Percentiles rank a stretch among this genome's conserved stretches.
phyloP scores from a whole-genome alignment of 78 protist species.

The Trichosphaerium sp. region DNA sequence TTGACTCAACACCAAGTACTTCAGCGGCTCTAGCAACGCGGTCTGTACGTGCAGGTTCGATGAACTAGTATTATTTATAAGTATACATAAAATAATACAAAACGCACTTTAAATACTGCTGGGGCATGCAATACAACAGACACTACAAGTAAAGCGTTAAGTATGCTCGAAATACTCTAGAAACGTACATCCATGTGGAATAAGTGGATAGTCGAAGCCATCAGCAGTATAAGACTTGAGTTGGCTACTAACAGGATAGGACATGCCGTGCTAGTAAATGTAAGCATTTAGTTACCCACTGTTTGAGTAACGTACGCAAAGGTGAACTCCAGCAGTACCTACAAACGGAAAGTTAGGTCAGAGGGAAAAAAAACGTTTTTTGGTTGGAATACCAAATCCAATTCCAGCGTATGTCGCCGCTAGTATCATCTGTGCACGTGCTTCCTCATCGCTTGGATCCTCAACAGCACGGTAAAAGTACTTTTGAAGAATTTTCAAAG shows the following conservation, averaged over 20 bases:
- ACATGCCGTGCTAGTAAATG: constrained; percentile 23
- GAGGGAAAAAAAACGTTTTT: background rate
- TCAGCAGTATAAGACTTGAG: constrained; percentile 2
- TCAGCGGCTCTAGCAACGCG: background rate
- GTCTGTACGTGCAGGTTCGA: constrained; percentile 11
- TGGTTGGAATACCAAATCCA: constrained; percentile 33
- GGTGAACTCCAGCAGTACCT: constrained; percentile 50
- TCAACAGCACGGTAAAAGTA: constrained; percentile 15
- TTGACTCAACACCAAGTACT: constrained; percentile 18
- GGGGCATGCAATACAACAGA: constrained; percentile 37
- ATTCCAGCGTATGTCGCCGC: constrained; percentile 43
- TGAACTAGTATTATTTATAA: too few relatives aligned
- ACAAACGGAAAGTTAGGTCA: background rate
- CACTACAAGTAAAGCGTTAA: background rate
- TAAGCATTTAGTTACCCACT: background rate
- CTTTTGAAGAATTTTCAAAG: constrained; percentile 12
- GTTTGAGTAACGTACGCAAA: background rate
- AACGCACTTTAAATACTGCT: constrained; percentile 36
- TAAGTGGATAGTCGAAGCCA: background rate
- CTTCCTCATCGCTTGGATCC: constrained; percentile 24
- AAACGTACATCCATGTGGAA: constrained; percentile 25
- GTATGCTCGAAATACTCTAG: background rate
- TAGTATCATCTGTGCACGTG: constrained; percentile 14
- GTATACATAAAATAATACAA: too few relatives aligned
- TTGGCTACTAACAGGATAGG: constrained; percentile 25